Base-by-base conservation (phyloP, 345 rosid species). In the Pistacia vera region DNA sequence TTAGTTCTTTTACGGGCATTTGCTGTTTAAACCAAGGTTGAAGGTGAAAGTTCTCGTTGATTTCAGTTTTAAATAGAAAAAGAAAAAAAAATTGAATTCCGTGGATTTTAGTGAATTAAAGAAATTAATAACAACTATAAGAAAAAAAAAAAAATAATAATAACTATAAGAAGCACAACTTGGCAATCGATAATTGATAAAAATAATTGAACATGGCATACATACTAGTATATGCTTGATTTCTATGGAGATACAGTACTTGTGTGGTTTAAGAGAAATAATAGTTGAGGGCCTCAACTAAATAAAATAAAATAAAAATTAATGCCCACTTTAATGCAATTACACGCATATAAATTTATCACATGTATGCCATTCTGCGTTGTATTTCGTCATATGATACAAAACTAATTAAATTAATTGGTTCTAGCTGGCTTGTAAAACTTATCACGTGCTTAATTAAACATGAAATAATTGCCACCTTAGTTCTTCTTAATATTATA, bases 401-500 rank as follows among this genome's bases (percentile, higher is more conserved):
- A 41, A 41, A 41, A 41, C 46, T 36, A 16, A 20, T 36, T 28
- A 30, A 60, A 61, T 60, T 60, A 28, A 18, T 30, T 62, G n/a
- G n/a, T 5, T 65, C 20, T 49, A 28, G 58, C 10, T 1, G 14
- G 14, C 17, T 14, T 28, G 12, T 49, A 2, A 4, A 52, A 68
- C 16, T 52, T 68, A 68, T 25, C 72, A 68, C 72, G 72, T 68
- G 72, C 60, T 68, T 68, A 30, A 49, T 68, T 68, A 30, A 49
- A 68, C 71, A 46, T 33, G 3, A 33, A 30, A 28, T 17, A 54
- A 13, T 13, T 30, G 35, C 33, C 72, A 30, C 28, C 60, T 52
- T 9, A 68, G 10, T 14, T 25, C 72, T 4, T 59, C 9, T 14
- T 52, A 2, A 30, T 30, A 16, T 9, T 30, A 16, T 9, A 16